A percentile compares a stretch with the other conserved stretches of the same genome.
These are phyloP conservation scores for Cryphonectria naterciae DNA, from an alignment of 2,329 filamentous ascomycete species.

Conservation along the genomic window DNA sequence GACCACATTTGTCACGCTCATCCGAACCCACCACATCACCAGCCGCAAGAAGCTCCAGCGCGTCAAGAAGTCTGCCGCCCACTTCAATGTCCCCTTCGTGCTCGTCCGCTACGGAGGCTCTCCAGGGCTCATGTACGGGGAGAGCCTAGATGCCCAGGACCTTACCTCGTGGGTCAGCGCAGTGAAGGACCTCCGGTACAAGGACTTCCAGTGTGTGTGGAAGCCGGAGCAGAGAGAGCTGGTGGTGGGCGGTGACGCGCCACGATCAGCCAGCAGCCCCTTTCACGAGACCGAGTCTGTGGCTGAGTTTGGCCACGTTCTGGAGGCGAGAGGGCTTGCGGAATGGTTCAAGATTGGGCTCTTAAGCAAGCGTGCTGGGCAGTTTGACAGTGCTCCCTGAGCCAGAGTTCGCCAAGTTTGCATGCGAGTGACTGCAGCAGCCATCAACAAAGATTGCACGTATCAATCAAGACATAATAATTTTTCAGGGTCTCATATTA, in stretches of 20 bases:
- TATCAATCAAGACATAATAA: too few species aligned
- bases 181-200: slow-evolving; percentile 70
- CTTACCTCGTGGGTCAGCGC: slow-evolving; percentile 67
- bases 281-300: slow-evolving; percentile 65
- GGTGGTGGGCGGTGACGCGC: not conserved
- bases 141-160: slow-evolving; percentile 56
- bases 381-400: slow-evolving; percentile 26
- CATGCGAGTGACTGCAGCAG: not conserved
- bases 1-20: slow-evolving; percentile 57
- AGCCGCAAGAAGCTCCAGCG: slow-evolving; percentile 71
- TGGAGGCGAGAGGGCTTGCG: slow-evolving; percentile 62
- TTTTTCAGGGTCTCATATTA: too few species aligned
- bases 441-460: not conserved
- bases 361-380: slow-evolving; percentile 27
- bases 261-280: slow-evolving; percentile 30
- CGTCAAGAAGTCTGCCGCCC: slow-evolving; percentile 67
- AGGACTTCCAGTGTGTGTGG: slow-evolving; percentile 69
- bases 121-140: slow-evolving; percentile 80
- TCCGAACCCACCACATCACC: slow-evolving; percentile 81
- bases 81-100: slow-evolving; percentile 63
- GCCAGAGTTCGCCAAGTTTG: not conserved
- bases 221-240: slow-evolving; percentile 47
- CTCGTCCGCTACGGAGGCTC: slow-evolving; percentile 69
- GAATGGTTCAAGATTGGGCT: slow-evolving; percentile 54
- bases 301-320: slow-evolving; percentile 64